Percentiles rank a stretch among this genome's conserved stretches.
Conservation (phyloP, 129 eudicot species). For the Cynara cardunculus region DNA sequence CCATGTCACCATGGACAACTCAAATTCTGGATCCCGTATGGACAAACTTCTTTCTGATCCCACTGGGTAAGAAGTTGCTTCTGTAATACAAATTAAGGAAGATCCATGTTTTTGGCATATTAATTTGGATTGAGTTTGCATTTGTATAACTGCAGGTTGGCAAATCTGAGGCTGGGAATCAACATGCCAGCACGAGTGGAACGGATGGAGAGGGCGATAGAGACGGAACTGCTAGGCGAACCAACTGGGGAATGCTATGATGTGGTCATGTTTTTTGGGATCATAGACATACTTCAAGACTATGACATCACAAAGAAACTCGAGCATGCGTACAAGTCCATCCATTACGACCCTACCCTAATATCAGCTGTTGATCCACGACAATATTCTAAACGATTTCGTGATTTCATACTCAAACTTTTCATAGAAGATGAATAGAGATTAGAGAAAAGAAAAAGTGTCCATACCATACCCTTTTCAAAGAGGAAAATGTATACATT, state of each 20-base stretch:
- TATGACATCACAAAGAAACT: slow-evolving; percentile 32
- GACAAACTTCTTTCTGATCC: slow-evolving; percentile 61
- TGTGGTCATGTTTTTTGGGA: slow-evolving; percentile 27
- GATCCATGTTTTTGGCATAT: background rate
- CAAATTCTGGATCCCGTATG: slow-evolving; percentile 47
- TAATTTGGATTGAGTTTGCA: background rate
- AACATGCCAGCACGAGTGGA: slow-evolving; percentile 39
- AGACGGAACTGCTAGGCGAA: background rate
- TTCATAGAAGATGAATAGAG: slow-evolving; percentile 23
- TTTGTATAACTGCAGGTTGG: slow-evolving; percentile 3
- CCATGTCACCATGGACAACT: slow-evolving; percentile 31
- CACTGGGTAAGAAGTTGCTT: slow-evolving; percentile 40
- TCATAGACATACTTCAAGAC: slow-evolving; percentile 40
- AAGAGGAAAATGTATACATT: background rate
- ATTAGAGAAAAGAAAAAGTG: background rate
- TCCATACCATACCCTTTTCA: background rate
- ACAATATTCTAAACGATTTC: slow-evolving; percentile 32
- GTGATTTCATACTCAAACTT: slow-evolving; percentile 26
- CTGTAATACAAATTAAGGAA: background rate
- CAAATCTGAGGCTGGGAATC: slow-evolving; percentile 17
- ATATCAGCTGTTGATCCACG: slow-evolving; percentile 35
- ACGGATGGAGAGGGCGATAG: slow-evolving; percentile 3
- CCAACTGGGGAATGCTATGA: slow-evolving; percentile 22
- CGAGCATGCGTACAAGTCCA: slow-evolving; percentile 36
- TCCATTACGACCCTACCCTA: slow-evolving; percentile 26